These are phyloP conservation scores for Candida boleticola DNA, from an alignment of 805 yeast genomes.

Conservation along the genomic window DNA sequence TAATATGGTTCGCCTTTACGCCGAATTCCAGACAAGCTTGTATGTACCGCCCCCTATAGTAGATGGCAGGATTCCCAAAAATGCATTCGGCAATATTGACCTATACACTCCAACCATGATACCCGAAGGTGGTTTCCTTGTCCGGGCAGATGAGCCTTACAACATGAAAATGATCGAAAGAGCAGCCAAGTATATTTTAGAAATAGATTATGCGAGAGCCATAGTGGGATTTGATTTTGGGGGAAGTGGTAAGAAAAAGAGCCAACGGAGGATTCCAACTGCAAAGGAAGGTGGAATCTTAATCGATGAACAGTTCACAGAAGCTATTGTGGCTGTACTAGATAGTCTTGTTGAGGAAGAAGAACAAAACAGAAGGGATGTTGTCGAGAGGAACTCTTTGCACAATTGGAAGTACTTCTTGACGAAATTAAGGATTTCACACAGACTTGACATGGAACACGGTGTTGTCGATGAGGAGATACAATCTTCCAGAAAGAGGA, in stretches of 20 bases:
- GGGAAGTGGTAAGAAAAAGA: slow-evolving; percentile 25
- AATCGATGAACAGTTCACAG: slow-evolving; percentile 58
- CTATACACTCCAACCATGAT: slow-evolving; percentile 76
- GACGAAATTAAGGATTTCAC: slow-evolving; percentile 47
- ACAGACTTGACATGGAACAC: slow-evolving; percentile 47
- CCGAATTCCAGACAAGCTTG: slow-evolving; percentile 72
- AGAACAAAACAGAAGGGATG: slow-evolving; percentile 40
- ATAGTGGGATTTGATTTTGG: slow-evolving; percentile 81
- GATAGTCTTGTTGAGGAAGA: slow-evolving; percentile 50
- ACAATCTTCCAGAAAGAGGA: not conserved
- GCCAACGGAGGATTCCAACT: slow-evolving; percentile 40
- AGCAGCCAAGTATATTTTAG: slow-evolving; percentile 65
- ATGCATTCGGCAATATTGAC: slow-evolving; percentile 83
- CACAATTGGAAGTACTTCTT: slow-evolving; percentile 54
- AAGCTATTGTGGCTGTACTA: slow-evolving; percentile 55
- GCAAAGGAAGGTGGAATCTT: slow-evolving; percentile 77
- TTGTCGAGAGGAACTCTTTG: slow-evolving; percentile 49
- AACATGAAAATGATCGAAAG: slow-evolving; percentile 51
- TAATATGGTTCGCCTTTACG: slow-evolving; percentile 59
- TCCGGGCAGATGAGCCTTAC: slow-evolving; percentile 25
- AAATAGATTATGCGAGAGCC: slow-evolving; percentile 82
- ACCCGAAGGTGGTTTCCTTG: slow-evolving; percentile 72
- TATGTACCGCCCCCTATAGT: slow-evolving; percentile 64
- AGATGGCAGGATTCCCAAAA: slow-evolving; percentile 69
- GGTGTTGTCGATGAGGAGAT: slow-evolving; percentile 38